phyloP scores from a whole-genome alignment of 345 rosid genomes.

The Bruguiera sexangula region DNA sequence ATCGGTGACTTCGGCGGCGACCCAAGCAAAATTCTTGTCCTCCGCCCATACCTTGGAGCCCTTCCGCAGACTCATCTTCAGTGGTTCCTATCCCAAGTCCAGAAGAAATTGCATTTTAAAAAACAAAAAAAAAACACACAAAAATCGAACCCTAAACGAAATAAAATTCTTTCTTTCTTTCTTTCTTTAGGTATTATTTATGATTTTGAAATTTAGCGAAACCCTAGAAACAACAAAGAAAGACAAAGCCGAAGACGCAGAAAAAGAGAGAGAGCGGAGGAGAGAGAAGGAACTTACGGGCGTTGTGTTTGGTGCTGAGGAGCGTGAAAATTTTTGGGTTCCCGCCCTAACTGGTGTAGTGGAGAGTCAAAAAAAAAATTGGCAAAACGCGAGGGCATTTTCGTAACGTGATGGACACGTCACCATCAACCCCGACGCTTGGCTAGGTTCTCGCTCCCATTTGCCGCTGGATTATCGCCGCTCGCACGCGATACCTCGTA shows the following conservation, averaged over 20 bases:
- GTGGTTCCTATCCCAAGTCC: background rate
- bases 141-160: slow-evolving; percentile 11
- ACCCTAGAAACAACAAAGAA: slow-evolving; percentile 18
- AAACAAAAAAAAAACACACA: background rate
- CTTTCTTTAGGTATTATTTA: too few species aligned
- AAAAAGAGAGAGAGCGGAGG: slow-evolving; percentile 6
- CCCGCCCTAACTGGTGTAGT: slow-evolving; percentile 53
- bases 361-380: slow-evolving; percentile 22
- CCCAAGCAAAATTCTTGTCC: slow-evolving; percentile 84
- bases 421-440: slow-evolving; percentile 6
- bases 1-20: slow-evolving; percentile 60
- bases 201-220: slow-evolving; percentile 15
- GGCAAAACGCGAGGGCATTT: slow-evolving; percentile 22
- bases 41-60: slow-evolving; percentile 86
- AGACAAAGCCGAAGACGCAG: background rate
- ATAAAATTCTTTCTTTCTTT: too few species aligned
- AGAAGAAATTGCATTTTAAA: too few species aligned
- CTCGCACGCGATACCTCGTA: background rate
- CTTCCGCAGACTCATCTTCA: slow-evolving; percentile 50
- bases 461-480: too few species aligned
- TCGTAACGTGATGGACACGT: slow-evolving; percentile 31
- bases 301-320: background rate
- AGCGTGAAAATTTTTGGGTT: slow-evolving; percentile 25
- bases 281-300: slow-evolving; percentile 4
- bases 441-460: too few species aligned